phyloP scores from a whole-genome alignment of 2,329 filamentous ascomycete species.

The Botrytis aclada region DNA sequence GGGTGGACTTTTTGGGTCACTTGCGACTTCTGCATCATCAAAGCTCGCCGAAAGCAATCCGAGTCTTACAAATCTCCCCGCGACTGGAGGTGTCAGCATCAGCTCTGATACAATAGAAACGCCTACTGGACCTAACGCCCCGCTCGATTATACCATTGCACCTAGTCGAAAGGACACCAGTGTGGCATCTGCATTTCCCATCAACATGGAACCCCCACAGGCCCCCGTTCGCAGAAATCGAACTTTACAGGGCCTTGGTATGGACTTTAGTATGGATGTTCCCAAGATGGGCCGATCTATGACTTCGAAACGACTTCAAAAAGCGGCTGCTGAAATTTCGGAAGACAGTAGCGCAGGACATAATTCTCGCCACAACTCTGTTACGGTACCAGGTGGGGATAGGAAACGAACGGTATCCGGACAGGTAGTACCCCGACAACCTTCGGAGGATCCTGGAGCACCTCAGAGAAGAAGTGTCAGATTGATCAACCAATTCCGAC shows the following conservation, averaged over 20 bases:
- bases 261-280: conserved; percentile 38
- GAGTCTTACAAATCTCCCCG: conserved; percentile 37
- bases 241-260: conserved; percentile 36
- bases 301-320: conserved; percentile 36
- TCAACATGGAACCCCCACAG: conserved; percentile 44
- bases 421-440: conserved; percentile 57
- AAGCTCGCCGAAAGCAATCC: conserved; percentile 39
- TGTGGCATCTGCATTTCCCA: conserved; percentile 32
- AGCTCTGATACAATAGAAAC: conserved; percentile 62
- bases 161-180: conserved; percentile 34
- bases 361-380: conserved; percentile 26
- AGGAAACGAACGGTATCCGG: conserved; percentile 93
- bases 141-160: conserved; percentile 37
- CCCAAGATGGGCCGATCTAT: conserved; percentile 39
- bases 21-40: conserved; percentile 32
- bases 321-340: conserved; percentile 30
- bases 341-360: conserved; percentile 30
- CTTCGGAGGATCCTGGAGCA: conserved; percentile 59
- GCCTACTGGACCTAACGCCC: conserved; percentile 50
- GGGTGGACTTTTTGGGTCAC: conserved; percentile 36
- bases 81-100: conserved; percentile 33
- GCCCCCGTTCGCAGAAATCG: conserved; percentile 44
- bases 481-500: conserved; percentile 67
- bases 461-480: conserved; percentile 69
- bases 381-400: conserved; percentile 47